phyloP scores from a whole-genome alignment of 2,329 filamentous ascomycete genomes.

The Penicillium sp. region DNA sequence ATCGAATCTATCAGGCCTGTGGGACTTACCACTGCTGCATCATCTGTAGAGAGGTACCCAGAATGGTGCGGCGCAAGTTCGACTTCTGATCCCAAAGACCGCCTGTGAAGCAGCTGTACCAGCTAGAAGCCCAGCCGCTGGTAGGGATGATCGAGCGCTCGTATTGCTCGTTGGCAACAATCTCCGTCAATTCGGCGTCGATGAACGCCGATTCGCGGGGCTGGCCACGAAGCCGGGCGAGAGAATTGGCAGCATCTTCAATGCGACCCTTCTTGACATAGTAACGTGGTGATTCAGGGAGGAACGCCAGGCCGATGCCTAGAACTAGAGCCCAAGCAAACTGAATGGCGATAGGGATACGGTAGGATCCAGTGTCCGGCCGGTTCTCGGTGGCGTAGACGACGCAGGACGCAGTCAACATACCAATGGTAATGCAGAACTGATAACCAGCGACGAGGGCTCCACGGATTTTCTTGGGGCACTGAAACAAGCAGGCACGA shows the following conservation, averaged over 20 bases:
- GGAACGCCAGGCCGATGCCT: conserved; percentile 66
- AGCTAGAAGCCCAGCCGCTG: conserved; percentile 64
- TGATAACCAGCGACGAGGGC: conserved; percentile 80
- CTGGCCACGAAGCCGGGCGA: conserved; percentile 73
- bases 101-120: conserved; percentile 65
- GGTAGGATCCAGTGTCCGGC: conserved; percentile 66
- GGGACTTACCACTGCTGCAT: conserved; percentile 61
- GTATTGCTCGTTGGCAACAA: conserved; percentile 85
- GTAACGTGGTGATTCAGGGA: conserved; percentile 84
- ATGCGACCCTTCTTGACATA: conserved; percentile 76
- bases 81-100: conserved; percentile 54
- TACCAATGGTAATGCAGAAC: conserved; percentile 77
- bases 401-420: conserved; percentile 72
- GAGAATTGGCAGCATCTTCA: conserved; percentile 60
- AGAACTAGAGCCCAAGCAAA: conserved; percentile 79
- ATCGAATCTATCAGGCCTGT: not conserved
- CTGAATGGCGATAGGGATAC: conserved; percentile 78
- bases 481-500: no score
- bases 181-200: conserved; percentile 76
- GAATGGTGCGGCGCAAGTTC: conserved; percentile 64
- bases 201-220: conserved; percentile 70
- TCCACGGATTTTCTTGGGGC: conserved; percentile 70
- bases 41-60: conserved; percentile 74
- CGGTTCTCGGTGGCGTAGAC: conserved; percentile 68
- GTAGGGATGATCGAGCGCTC: conserved; percentile 68